Percentiles rank a stretch among this genome's conserved stretches.
phyloP scores from a whole-genome alignment of 306 rosid species.

The Rosa lucieae region DNA sequence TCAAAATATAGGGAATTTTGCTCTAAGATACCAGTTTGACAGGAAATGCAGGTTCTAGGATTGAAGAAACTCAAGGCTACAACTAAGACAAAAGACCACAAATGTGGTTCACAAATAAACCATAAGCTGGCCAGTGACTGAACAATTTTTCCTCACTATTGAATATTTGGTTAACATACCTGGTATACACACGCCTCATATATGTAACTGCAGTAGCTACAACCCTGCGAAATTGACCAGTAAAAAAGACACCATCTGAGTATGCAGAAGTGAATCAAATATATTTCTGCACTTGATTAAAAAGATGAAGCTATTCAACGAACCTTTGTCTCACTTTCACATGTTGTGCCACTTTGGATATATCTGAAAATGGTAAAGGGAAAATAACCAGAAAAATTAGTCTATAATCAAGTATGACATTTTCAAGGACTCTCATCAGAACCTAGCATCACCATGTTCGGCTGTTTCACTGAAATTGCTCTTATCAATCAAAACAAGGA shows the following conservation, averaged over 20 bases:
- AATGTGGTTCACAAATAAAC: slow-evolving; percentile 13
- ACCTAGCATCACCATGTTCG: too few species aligned
- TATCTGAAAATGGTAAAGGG: slow-evolving; percentile 51
- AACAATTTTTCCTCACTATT: neutral
- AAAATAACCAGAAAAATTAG: slow-evolving; percentile 13
- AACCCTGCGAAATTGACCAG: slow-evolving; percentile 61
- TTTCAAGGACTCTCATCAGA: too few species aligned
- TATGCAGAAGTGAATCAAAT: neutral
- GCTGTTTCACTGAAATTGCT: too few species aligned
- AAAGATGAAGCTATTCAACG: neutral
- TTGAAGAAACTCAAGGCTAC: neutral
- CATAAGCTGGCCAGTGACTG: slow-evolving; percentile 1
- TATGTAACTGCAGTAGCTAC: slow-evolving; percentile 93
- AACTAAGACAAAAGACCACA: neutral
- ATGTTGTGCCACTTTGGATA: slow-evolving; percentile 66
- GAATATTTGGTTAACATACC: slow-evolving; percentile 40
- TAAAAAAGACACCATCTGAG: slow-evolving; percentile 21
- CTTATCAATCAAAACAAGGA: neutral
- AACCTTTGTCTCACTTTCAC: slow-evolving; percentile 98
- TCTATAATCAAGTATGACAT: neutral
- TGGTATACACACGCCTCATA: slow-evolving; percentile 94
- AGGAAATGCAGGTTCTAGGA: neutral
- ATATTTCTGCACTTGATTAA: neutral
- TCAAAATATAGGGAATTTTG: too few species aligned
- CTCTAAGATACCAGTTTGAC: neutral